A percentile compares a stretch with the other conserved stretches of the same genome.
Evolutionary conservation across 805 yeast species (phyloP).

Genomic region (Candida sakaeoensis): DNA sequence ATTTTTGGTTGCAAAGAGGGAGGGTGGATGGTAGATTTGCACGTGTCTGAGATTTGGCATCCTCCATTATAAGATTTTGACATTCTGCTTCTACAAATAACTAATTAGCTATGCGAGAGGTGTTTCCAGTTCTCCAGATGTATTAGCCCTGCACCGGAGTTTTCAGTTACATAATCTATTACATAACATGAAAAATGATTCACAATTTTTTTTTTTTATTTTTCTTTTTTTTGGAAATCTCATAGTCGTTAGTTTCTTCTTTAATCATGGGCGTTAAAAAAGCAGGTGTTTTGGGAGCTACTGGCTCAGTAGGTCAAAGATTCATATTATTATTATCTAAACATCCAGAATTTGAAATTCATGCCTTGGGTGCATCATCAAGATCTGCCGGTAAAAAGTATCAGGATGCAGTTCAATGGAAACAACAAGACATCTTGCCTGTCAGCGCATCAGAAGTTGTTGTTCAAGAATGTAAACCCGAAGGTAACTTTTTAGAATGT

Average conservation of each 20-base stretch:
- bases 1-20: too few species aligned
- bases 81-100: too few species aligned
- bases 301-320: slow-evolving; percentile 97
- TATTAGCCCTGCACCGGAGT: not conserved
- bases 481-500: slow-evolving; percentile 74
- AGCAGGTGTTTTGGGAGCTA: slow-evolving; percentile 95
- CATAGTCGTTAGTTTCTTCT: not conserved
- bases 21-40: too few species aligned
- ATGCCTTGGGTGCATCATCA: slow-evolving; percentile 85
- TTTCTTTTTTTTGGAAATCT: not conserved
- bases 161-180: not conserved
- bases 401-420: slow-evolving; percentile 87
- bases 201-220: not conserved
- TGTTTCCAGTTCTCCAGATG: too few species aligned
- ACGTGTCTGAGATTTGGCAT: too few species aligned
- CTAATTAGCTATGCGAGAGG: too few species aligned
- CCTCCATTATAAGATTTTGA: too few species aligned
- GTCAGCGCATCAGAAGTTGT: slow-evolving; percentile 54
- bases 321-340: slow-evolving; percentile 78
- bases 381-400: slow-evolving; percentile 92
- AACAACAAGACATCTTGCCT: slow-evolving; percentile 84
- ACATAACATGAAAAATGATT: not conserved
- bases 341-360: slow-evolving; percentile 87
- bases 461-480: slow-evolving; percentile 76
- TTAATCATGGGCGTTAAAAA: slow-evolving; percentile 25